phyloP scores from a whole-genome alignment of 2,329 filamentous ascomycete species.

The Fusarium transvaalense region DNA sequence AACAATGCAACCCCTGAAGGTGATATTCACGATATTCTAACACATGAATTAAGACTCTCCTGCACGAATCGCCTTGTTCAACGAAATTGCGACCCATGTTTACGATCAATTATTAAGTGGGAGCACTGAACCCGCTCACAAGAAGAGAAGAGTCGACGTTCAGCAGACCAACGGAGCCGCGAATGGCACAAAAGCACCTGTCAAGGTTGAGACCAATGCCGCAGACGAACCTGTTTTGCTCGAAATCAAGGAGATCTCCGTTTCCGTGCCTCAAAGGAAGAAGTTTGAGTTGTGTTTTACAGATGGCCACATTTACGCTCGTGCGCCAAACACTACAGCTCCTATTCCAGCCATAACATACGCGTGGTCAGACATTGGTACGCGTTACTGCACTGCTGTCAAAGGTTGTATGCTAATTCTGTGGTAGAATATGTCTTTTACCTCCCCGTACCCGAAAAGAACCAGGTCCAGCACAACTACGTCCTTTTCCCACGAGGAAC shows the following conservation, averaged over 20 bases:
- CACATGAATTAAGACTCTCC: constrained; percentile 61
- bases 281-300: constrained; percentile 76
- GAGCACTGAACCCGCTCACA: constrained; percentile 62
- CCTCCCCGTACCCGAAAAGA: constrained; percentile 74
- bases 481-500: constrained; percentile 70
- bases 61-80: constrained; percentile 65
- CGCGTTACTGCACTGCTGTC: constrained; percentile 28
- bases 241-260: constrained; percentile 74
- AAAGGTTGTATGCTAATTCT: constrained; percentile 19
- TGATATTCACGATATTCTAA: constrained; percentile 20
- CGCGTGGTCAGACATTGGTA: constrained; percentile 73
- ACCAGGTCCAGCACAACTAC: constrained; percentile 75
- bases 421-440: constrained; percentile 70
- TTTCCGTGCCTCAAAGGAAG: constrained; percentile 76
- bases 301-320: constrained; percentile 68
- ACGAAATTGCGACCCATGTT: constrained; percentile 66
- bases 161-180: constrained; percentile 47
- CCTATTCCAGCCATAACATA: constrained; percentile 68
- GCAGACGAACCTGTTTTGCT: constrained; percentile 66
- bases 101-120: constrained; percentile 57
- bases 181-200: constrained; percentile 41
- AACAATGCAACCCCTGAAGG: constrained; percentile 44
- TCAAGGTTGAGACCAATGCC: constrained; percentile 52
- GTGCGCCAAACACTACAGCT: constrained; percentile 62
- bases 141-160: constrained; percentile 66